Percentiles rank a stretch among this genome's conserved stretches.
Conservation (phyloP, 2,329 filamentous ascomycete genomes). For the Exserohilum turcica region DNA sequence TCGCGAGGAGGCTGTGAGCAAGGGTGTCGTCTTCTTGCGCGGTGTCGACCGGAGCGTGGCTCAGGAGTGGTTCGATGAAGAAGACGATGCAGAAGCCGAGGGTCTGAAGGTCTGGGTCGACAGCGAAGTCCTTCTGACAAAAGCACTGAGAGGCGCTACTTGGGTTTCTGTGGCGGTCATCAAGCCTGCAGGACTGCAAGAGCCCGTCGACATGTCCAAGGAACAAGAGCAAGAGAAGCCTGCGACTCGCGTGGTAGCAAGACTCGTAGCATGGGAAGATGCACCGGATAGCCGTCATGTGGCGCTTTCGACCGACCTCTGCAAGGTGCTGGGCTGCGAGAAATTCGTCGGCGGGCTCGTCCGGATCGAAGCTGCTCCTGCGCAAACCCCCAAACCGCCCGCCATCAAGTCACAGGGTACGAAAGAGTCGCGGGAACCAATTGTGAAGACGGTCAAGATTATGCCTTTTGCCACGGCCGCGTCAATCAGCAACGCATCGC, state of each 20-base stretch:
- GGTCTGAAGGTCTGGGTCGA: constrained; percentile 84
- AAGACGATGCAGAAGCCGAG: constrained; percentile 53
- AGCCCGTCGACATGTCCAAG: constrained; percentile 72
- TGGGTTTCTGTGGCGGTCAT: constrained; percentile 88
- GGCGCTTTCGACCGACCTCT: constrained; percentile 78
- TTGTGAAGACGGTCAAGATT: constrained; percentile 73
- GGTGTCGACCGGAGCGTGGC: constrained; percentile 74
- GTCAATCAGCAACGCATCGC: constrained; percentile 64
- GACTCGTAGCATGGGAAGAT: constrained; percentile 79
- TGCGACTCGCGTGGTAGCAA: constrained; percentile 74
- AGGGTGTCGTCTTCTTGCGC: constrained; percentile 74
- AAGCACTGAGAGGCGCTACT: constrained; percentile 73
- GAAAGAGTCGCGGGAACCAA: constrained; percentile 51
- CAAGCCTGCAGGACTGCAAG: constrained; percentile 76
- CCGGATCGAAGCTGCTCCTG: constrained; percentile 81
- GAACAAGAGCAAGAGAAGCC: constrained; percentile 65
- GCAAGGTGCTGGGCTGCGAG: constrained; percentile 70
- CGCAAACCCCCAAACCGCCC: constrained; percentile 69
- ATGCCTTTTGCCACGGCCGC: constrained; percentile 73
- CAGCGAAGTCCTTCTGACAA: constrained; percentile 72
- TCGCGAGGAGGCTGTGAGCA: constrained; percentile 68
- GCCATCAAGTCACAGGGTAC: constrained; percentile 43
- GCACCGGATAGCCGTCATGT: constrained; percentile 80
- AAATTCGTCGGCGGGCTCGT: constrained; percentile 84
- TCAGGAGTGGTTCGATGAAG: constrained; percentile 78